phyloP scores from a whole-genome alignment of 2,329 filamentous ascomycete species.

The Apiospora hydei region DNA sequence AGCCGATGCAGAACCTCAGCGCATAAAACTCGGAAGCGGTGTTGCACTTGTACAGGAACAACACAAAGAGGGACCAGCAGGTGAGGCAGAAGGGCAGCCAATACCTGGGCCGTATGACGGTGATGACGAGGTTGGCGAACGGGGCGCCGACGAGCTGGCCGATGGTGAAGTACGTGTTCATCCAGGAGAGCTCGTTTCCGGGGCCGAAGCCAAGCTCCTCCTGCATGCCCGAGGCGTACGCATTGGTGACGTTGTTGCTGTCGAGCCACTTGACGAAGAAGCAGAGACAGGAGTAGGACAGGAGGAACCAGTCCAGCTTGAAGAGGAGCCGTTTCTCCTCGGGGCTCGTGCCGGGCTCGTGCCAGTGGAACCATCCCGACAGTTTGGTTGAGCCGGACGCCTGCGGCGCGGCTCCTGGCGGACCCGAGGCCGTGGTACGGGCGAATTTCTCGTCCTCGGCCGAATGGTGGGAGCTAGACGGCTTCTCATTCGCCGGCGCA shows the following conservation, averaged over 20 bases:
- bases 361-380: constrained; percentile 48
- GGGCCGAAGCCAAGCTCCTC: constrained; percentile 53
- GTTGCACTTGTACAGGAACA: constrained; percentile 50
- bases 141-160: constrained; percentile 54
- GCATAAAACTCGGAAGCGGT: constrained; percentile 50
- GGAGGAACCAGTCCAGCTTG: constrained; percentile 32
- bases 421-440: background rate
- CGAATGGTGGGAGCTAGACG: constrained; percentile 1
- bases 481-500: background rate
- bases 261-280: constrained; percentile 58
- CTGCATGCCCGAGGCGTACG: constrained; percentile 56
- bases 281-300: constrained; percentile 52
- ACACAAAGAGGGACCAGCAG: constrained; percentile 48
- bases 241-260: constrained; percentile 55
- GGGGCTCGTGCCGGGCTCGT: constrained; percentile 48
- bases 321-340: constrained; percentile 54
- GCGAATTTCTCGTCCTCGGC: constrained; percentile 6
- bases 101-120: constrained; percentile 49
- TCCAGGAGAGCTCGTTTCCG: constrained; percentile 52
- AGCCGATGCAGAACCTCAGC: constrained; percentile 61
- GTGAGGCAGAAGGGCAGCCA: constrained; percentile 49
- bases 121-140: constrained; percentile 53
- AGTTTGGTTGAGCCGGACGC: background rate
- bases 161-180: constrained; percentile 56
- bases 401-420: background rate